Conservation (phyloP, 192 early-diverging fungal species). For the Obelidium mucronatum region DNA sequence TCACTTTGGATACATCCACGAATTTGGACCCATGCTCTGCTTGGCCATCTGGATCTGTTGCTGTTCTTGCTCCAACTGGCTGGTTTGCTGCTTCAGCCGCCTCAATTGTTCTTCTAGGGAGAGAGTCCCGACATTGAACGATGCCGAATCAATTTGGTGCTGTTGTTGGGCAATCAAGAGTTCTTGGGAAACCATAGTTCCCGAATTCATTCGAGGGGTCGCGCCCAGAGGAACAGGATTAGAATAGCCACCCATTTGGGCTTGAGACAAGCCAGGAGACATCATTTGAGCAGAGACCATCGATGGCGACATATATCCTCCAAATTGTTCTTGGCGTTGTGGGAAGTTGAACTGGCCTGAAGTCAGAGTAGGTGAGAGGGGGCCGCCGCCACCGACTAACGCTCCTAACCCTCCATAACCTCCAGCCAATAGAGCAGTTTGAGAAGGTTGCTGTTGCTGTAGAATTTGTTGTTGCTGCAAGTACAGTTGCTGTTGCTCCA, state of each 20-base stretch:
- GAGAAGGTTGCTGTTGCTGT: conserved; percentile 36
- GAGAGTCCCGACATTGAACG: conserved; percentile 11
- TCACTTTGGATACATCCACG: conserved; percentile 12
- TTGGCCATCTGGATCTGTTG: conserved; percentile 24
- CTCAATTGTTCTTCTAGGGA: conserved; percentile 32
- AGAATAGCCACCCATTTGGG: not conserved
- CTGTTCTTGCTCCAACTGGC: conserved; percentile 32
- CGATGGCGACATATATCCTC: not conserved
- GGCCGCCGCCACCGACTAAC: not conserved
- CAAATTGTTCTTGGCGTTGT: not conserved
- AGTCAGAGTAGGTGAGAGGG: not conserved
- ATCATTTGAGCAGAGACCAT: not conserved
- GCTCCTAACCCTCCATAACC: conserved; percentile 4
- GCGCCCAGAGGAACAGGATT: no score
- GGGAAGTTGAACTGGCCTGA: not conserved
- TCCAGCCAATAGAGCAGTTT: not conserved
- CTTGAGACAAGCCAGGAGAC: not conserved
- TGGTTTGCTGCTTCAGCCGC: conserved; percentile 28
- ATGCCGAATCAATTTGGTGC: conserved; percentile 27
- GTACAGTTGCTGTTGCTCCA: conserved; percentile 44
- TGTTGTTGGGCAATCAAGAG: conserved; percentile 23
- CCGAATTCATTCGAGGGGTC: not conserved
- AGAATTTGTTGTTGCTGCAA: conserved; percentile 47
- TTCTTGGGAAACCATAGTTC: conserved; percentile 10
- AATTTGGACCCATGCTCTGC: not conserved